Conservation (phyloP, 192 early-diverging fungal genomes). For the Funneliformis geosporum region DNA sequence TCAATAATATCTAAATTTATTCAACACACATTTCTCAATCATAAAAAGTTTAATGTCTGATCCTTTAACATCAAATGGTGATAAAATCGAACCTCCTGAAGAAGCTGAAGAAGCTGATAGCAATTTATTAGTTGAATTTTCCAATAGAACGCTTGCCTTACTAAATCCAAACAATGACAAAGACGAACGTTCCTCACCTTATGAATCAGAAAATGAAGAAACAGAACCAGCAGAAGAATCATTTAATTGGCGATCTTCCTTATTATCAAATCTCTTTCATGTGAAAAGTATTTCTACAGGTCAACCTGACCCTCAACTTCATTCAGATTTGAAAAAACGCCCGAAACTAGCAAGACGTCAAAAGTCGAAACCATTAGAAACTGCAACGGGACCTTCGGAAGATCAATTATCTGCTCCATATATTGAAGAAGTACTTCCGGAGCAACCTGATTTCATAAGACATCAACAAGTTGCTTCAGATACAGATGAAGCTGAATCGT, state of each 20-base stretch:
- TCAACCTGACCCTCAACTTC: not conserved
- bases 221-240: not conserved
- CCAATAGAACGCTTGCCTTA: not conserved
- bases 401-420: constrained; percentile 26
- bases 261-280: not conserved
- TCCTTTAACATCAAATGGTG: not conserved
- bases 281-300: not conserved
- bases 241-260: not conserved
- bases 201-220: not conserved
- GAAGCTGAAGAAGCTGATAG: not conserved
- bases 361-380: not conserved
- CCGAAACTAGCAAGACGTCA: not conserved
- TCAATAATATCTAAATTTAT: too few species aligned
- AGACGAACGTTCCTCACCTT: not conserved
- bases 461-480: not conserved
- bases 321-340: not conserved
- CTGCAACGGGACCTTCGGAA: not conserved
- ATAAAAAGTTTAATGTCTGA: not conserved
- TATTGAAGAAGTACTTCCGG: constrained; percentile 18
- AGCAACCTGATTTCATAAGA: constrained; percentile 1
- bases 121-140: not conserved
- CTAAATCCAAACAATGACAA: not conserved
- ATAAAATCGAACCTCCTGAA: not conserved
- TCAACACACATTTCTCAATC: too few species aligned
- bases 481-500: not conserved